Evolutionary conservation across 2,329 filamentous ascomycete genomes (phyloP), one percentile per base, ranked within the genome.

Genomic region (Botrytis hyacinthi): DNA sequence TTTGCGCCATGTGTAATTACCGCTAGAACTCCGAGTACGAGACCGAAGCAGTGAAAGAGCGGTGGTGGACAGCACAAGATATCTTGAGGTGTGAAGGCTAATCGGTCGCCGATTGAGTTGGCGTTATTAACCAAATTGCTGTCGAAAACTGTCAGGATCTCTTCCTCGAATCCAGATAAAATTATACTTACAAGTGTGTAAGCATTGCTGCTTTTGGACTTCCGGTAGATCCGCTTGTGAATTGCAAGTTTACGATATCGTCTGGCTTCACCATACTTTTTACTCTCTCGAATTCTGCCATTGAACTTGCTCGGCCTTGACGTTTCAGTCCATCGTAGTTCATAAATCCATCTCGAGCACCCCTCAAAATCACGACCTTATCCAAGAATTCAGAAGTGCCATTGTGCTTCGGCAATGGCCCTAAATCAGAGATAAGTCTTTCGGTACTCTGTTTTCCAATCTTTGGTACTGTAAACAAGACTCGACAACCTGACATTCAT

Each of bases 21-120:
- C 22, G 63, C 63, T 3, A 73, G 44, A 2, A 73, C 68, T 22
- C 93, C 93, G 1, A 95, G 92, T 14, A 95, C 3, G 12, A 95
- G 87, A 1, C 93, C 93, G 80, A 95, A 95, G 84, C 92, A 95
- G 84, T 96, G 93, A 85, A 96, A 96, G 5, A 96, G 86, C 0
- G 93, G 93, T 32, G 71, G 63, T 4, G 93, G 93, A 81, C 93
- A 96, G 84, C 93, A 95, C 18, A 96, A 85, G 12, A 91, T 84
- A 79, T 95, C 92, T 63, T 85, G 84, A 4, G 87, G 83, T 0
- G 88, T 90, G 26, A 95, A 85, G 9, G 88, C 86, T 91, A 79
- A 74, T 29, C 78, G 74, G 57, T 75, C 62, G 5, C 77, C 77
- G 29, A 79, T 78, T 12, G 73, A 76, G n/a, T 63, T 73, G 20